Evolutionary conservation across 768 basidiomycete genomes (phyloP), one percentile per base, ranked within the genome.

Genomic region (Vararia minispora): DNA sequence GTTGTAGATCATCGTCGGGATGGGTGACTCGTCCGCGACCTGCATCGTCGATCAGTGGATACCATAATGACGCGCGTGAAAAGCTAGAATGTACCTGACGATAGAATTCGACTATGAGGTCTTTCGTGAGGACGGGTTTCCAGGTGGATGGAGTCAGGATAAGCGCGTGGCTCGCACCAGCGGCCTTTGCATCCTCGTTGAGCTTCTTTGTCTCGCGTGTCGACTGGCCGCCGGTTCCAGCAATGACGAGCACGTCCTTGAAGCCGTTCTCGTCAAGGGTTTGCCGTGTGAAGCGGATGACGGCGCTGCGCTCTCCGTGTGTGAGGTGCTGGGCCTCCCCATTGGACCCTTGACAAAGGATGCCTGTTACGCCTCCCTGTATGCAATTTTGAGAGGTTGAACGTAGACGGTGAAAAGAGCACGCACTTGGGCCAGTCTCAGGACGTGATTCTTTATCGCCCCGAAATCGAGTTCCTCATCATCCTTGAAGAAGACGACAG

Each of bases 221-320:
- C 2, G 83, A 85, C 44, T 77, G 82, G 1, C 79, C 81, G 1
- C 89, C 89, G 4, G 86, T 88, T 2, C 89, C 89, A 5, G 82
- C 88, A 42, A 90, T 75, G 29, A 91, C 68, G 11, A 80, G 57
- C 28, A 76, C 69, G 28, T 79, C 60, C 33, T 69, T 55, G 57
- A 81, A 83, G 2, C 82, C 81, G 43, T 78, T 74, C 37, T 71
- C 65, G 53, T 89, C 74, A 9, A 91, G 68, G 1, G 82, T 85
- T 37, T 74, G 57, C 17, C 86, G 69, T 1, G 83, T 81, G 28
- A 81, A 54, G 14, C 58, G 52, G 47, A 88, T 83, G 8, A 73
- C 68, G 13, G 62, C 54, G 45, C 72, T 76, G 39, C 82, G 71
- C 52, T 86, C 84, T 0, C 77, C 74, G 41, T 77, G 76, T 3